Evolutionary conservation across 495 filamentous ascomycete species (phyloP).

Genomic region (Aspergillus sclerotiicarbonarius): DNA sequence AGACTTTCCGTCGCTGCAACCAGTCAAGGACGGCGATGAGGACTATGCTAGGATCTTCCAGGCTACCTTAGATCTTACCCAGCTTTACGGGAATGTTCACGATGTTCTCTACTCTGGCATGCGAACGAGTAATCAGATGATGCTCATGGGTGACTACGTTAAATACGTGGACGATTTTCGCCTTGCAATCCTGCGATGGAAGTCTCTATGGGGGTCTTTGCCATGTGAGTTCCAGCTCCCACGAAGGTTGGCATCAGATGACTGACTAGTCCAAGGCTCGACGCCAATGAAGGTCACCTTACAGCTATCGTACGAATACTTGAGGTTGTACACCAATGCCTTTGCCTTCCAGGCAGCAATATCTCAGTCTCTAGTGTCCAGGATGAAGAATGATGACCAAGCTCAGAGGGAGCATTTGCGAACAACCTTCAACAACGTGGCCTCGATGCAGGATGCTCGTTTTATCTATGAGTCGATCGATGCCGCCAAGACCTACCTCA

Average conservation of each 20-base stretch:
- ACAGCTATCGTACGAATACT: constrained; percentile 61
- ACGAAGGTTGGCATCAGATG: background rate
- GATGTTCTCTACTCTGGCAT: constrained; percentile 65
- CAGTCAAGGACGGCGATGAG: constrained; percentile 51
- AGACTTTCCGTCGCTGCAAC: constrained; percentile 60
- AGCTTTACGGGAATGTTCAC: constrained; percentile 66
- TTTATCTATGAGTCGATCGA: constrained; percentile 64
- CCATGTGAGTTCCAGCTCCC: constrained; percentile 38
- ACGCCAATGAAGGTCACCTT: constrained; percentile 55
- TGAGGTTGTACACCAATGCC: constrained; percentile 63
- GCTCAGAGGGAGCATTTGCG: constrained; percentile 44
- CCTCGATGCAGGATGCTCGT: constrained; percentile 57
- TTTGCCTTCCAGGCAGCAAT: constrained; percentile 68
- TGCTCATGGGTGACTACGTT: constrained; percentile 63
- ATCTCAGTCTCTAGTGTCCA: constrained; percentile 52
- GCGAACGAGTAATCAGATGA: constrained; percentile 61
- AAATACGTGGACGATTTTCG: constrained; percentile 68
- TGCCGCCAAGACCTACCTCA: constrained; percentile 58
- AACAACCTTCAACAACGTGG: constrained; percentile 51
- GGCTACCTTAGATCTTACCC: constrained; percentile 61
- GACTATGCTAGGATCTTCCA: constrained; percentile 63
- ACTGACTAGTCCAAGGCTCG: constrained; percentile 45
- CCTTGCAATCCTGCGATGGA: constrained; percentile 59
- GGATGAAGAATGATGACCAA: constrained; percentile 33
- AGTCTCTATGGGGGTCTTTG: constrained; percentile 60